Evolutionary conservation across 257 asterid genomes (phyloP), one percentile per base, ranked within the genome.

Genomic region (Solanum bukasovii): DNA sequence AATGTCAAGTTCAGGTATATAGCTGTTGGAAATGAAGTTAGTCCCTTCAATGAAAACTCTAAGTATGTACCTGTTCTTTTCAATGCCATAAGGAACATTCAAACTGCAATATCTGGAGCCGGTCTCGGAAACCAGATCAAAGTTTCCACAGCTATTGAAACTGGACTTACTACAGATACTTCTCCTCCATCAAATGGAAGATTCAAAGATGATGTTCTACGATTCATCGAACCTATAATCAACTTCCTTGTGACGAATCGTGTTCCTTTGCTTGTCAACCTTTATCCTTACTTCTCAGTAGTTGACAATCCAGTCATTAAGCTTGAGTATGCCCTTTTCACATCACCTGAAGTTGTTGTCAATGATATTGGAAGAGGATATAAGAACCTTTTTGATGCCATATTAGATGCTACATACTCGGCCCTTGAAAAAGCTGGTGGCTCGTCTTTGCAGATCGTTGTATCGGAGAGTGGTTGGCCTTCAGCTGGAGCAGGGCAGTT

Each of bases 21-120:
- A 5, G 93, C 92, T 0, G 96, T 93, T 16, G 96, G 96, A 23
- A 94, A 94, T 42, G 96, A 94, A 90, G 90, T 89, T 23, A 90
- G 91, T 42, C 92, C 93, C 4, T 7, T 87, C 13, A 91, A 65
- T 35, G 91, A 87, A 78, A 90, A 90, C 14, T 33, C 92, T 4
- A 88, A 81, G 61, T 91, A 81, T 56, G 89, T 56, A 23, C 14
- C 72, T 29, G 84, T 88, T 74, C 73, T 92, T n/a, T 89, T 91
- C 84, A 92, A 90, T 13, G 93, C 92, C 29, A 42, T 92, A 61
- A 74, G 56, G 40, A 92, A 92, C 89, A 75, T 92, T 33, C 87
- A 87, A 12, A 88, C 73, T n/a, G 89, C 90, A 4, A 83, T 92
- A 34, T 85, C 89, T 21, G 77, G 63, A 4, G 86, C 91, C 1